These are phyloP conservation scores for Aphanomyces euteiches DNA, from an alignment of 352 stramenopile species.

Conservation along the genomic window DNA sequence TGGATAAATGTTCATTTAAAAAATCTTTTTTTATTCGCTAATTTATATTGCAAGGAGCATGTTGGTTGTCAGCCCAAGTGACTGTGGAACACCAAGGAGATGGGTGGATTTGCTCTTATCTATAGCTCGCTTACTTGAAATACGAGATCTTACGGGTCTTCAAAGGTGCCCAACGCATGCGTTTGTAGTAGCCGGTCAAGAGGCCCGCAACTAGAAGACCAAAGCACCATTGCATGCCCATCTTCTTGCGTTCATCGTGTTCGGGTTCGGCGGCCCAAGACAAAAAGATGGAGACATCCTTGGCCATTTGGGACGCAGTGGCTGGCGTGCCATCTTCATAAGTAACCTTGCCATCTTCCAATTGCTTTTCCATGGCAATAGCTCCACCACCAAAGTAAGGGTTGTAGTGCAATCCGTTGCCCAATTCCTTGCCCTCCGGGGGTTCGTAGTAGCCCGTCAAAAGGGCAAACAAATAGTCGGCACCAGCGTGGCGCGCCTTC, in stretches of 20 bases:
- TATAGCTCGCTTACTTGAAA: conserved; percentile 80
- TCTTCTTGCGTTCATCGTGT: conserved; percentile 97
- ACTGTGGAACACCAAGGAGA: too few species aligned
- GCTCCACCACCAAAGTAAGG: conserved; percentile 97
- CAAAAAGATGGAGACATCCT: conserved; percentile 97
- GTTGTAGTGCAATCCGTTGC: conserved; percentile 95
- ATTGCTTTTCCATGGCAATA: conserved; percentile 98
- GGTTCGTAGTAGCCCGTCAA: conserved; percentile 97
- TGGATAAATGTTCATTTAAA: too few species aligned
- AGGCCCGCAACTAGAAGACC: conserved; percentile 87
- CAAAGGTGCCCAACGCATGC: conserved; percentile 95
- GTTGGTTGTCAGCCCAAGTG: too few species aligned
- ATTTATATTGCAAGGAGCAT: too few species aligned
- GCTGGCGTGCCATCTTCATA: conserved; percentile 97
- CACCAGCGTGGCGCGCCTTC: conserved; percentile 93
- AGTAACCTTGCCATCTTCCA: conserved; percentile 96
- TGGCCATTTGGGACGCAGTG: conserved; percentile 97
- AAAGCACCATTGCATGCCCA: conserved; percentile 93
- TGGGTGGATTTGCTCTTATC: too few species aligned
- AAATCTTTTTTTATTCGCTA: background rate
- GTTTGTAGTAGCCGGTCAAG: conserved; percentile 98
- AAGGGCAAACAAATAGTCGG: conserved; percentile 97
- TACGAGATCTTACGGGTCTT: conserved; percentile 99
- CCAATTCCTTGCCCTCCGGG: conserved; percentile 86
- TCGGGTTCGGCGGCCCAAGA: conserved; percentile 97